phyloP scores from a whole-genome alignment of 805 yeast genomes.

The Wickerhamiella occidentalis region DNA sequence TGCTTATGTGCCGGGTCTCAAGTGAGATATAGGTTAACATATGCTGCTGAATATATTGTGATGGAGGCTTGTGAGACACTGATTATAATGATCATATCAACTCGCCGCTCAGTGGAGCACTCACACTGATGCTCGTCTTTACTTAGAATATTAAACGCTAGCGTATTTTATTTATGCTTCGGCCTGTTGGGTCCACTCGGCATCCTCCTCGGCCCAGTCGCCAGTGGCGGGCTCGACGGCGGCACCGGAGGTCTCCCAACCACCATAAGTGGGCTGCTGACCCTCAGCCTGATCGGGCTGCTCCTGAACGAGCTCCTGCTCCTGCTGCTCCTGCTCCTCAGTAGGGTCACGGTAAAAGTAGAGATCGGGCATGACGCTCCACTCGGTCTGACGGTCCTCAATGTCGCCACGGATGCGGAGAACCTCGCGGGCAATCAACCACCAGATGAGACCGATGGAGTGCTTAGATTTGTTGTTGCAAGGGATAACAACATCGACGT shows the following conservation, averaged over 20 bases:
- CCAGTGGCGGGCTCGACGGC: slow-evolving; percentile 31
- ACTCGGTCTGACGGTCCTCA: slow-evolving; percentile 90
- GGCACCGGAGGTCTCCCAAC: slow-evolving; percentile 34
- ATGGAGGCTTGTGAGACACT: background rate
- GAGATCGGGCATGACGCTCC: slow-evolving; percentile 99
- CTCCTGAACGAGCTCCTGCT: slow-evolving; percentile 49
- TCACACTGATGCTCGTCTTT: background rate
- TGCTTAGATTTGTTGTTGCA: slow-evolving; percentile 99
- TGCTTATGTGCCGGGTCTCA: no score
- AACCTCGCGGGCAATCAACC: slow-evolving; percentile 98
- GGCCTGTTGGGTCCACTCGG: slow-evolving; percentile 19
- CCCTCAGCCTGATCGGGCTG: slow-evolving; percentile 62
- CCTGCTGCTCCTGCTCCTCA: slow-evolving; percentile 78
- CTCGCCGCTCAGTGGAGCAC: no score
- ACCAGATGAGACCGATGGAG: slow-evolving; percentile 99
- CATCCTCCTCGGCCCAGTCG: slow-evolving; percentile 36
- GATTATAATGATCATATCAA: background rate
- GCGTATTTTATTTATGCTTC: slow-evolving; percentile 7
- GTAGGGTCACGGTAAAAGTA: slow-evolving; percentile 99
- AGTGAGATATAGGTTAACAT: no score
- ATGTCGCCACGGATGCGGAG: slow-evolving; percentile 96
- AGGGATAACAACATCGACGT: slow-evolving; percentile 99
- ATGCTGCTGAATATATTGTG: no score
- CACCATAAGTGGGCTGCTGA: slow-evolving; percentile 21
- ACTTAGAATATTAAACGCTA: slow-evolving; percentile 1